Base-by-base conservation (phyloP, 495 filamentous ascomycete genomes). In the Trichocladium uniseriatum region DNA sequence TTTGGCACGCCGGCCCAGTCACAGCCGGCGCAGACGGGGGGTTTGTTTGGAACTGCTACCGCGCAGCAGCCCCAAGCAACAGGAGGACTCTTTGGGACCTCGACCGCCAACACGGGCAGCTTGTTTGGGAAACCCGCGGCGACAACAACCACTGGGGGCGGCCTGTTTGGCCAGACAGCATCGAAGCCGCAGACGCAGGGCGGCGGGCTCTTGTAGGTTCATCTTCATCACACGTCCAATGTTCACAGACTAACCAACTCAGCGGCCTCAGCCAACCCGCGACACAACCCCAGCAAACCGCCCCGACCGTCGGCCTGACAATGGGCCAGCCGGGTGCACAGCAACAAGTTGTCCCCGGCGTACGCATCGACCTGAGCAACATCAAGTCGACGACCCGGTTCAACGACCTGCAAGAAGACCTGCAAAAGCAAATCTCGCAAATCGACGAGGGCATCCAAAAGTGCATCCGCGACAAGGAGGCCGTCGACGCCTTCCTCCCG, bases 361-460 rank as follows among this genome's bases (percentile, higher is more conserved):
- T 89, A 15, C 82, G 83, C 45, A 81, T 95, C 31, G 84, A 89
- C 65, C 61, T 85, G 24, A 77, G 74, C 62, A 82, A 87, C 59
- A 72, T 96, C 19, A 77, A 85, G 10, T 79, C 84, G 5, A 95
- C 89, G 0, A 95, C 92, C 7, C 84, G 92, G 47, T 95, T 89
- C 69, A 82, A 83, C 62, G 91, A 95, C 69, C 81, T 94, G 34
- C 78, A 86, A 37, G 84, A 90, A 55, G 78, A 84, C 31, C 69
- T 96, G n/a, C 86, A 94, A 53, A 77, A 77, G 40, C 63, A 84
- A 38, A 83, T 98, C 37, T 78, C 84, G 43, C 60, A 62, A 11
- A 79, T 94, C 51, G 91, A 98, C 62, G 73, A 75, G 16, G 75
- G 77, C 58, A 85, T 95, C 50, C 72, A 82, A 27, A 69, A 73